These are phyloP conservation scores for Yarrowia bubula DNA, from an alignment of 805 yeast species.

Conservation along the genomic window DNA sequence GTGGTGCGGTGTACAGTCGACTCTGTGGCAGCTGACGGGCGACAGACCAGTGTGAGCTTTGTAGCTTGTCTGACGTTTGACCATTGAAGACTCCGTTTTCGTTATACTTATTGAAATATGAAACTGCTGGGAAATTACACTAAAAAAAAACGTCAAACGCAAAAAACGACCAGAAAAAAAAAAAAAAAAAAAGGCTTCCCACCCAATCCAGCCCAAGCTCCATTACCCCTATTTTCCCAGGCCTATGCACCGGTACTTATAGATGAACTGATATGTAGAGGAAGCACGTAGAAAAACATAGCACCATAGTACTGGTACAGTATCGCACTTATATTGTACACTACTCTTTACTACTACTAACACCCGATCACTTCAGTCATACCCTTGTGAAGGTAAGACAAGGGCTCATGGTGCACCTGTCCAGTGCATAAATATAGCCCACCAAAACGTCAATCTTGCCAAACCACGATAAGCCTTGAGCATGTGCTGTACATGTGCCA, in stretches of 20 bases:
- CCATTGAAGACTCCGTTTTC: no score
- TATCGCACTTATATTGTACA: no score
- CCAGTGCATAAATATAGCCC: not conserved
- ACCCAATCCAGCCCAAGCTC: slow-evolving; percentile 15
- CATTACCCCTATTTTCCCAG: slow-evolving; percentile 10
- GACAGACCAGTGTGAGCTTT: not conserved
- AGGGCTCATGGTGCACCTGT: not conserved
- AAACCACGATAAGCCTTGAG: not conserved
- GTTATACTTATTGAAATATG: not conserved
- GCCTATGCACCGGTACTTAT: no score
- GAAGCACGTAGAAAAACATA: no score
- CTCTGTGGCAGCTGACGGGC: not conserved
- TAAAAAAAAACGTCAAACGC: not conserved
- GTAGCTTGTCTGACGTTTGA: not conserved
- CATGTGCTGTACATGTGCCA: slow-evolving; percentile 1
- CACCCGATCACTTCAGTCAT: not conserved
- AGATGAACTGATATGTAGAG: no score
- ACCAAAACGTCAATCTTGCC: not conserved
- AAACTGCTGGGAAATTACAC: not conserved
- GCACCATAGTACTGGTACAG: no score
- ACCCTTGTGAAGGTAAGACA: not conserved
- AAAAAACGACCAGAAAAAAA: not conserved
- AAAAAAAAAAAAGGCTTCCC: not conserved
- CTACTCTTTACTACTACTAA: no score
- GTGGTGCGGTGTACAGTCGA: no score